A percentile compares a stretch with the other conserved stretches of the same genome.
Conservation (phyloP, 805 yeast genomes). For the Kluyveromyces lactis region DNA sequence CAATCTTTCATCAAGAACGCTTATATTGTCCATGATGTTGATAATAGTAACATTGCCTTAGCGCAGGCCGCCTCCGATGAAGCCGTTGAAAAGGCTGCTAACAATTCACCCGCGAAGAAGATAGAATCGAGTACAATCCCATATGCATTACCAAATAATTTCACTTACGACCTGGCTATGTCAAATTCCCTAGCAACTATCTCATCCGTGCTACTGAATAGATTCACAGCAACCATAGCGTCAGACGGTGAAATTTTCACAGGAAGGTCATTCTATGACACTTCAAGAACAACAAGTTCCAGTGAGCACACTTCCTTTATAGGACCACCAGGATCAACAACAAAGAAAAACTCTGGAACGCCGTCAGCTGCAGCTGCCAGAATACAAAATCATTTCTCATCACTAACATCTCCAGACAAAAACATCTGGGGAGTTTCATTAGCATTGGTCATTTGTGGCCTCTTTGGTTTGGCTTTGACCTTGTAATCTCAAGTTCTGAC, state of each 20-base stretch:
- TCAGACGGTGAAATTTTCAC: conserved; percentile 27
- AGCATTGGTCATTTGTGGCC: conserved; percentile 1
- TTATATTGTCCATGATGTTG: conserved; percentile 60
- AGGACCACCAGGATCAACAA: neutral
- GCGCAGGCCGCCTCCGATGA: conserved; percentile 36
- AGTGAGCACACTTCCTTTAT: conserved; percentile 3
- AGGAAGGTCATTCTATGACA: conserved; percentile 25
- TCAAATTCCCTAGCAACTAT: conserved; percentile 8
- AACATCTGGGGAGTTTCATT: neutral
- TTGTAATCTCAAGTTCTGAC: neutral
- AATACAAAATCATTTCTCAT: neutral
- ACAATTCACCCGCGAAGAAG: conserved; percentile 9
- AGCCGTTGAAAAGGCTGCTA: neutral
- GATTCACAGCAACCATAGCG: conserved; percentile 23
- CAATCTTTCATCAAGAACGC: conserved; percentile 44
- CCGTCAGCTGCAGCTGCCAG: neutral
- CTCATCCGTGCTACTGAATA: conserved; percentile 17
- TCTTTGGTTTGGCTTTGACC: neutral
- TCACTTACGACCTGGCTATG: conserved; percentile 15
- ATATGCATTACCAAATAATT: conserved; percentile 34
- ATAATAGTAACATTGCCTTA: conserved; percentile 44
- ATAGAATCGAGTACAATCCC: conserved; percentile 42
- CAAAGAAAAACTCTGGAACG: neutral
- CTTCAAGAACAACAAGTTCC: conserved; percentile 14
- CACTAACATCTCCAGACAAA: neutral